These are phyloP conservation scores for Silene latifolia DNA, from an alignment of 148 eudicot genomes.

Conservation along the genomic window DNA sequence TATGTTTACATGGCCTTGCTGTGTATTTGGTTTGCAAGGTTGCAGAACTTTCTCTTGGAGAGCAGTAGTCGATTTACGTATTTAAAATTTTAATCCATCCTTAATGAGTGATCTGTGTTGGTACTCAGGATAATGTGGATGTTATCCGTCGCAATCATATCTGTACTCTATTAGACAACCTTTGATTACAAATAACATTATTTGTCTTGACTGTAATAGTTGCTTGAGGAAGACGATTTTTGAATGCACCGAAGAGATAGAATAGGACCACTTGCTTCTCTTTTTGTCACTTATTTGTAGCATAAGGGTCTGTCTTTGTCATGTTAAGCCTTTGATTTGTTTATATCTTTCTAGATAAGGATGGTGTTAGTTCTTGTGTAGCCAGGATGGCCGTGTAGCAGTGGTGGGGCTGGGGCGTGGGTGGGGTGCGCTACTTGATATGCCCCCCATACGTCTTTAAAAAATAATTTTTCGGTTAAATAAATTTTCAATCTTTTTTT, in stretches of 20 bases:
- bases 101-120: background rate
- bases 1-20: background rate
- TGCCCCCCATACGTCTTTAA: too few relatives aligned
- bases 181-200: background rate
- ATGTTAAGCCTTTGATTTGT: background rate
- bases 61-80: too few relatives aligned
- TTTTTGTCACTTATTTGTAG: background rate
- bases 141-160: background rate
- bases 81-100: too few relatives aligned
- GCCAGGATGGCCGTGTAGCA: background rate
- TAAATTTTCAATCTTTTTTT: too few relatives aligned
- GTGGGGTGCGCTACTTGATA: background rate
- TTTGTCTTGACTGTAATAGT: background rate
- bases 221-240: conserved; percentile 1
- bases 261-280: background rate
- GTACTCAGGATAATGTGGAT: background rate
- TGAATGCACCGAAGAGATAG: background rate
- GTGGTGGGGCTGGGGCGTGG: background rate
- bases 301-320: conserved; percentile 3
- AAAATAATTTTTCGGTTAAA: too few relatives aligned
- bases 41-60: too few relatives aligned
- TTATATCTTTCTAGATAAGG: background rate
- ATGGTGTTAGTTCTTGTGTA: background rate
- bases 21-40: background rate
- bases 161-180: background rate